Evolutionary conservation across 371 early-diverging fungal species (phyloP).

Genomic region (Parasitella parasitica): DNA sequence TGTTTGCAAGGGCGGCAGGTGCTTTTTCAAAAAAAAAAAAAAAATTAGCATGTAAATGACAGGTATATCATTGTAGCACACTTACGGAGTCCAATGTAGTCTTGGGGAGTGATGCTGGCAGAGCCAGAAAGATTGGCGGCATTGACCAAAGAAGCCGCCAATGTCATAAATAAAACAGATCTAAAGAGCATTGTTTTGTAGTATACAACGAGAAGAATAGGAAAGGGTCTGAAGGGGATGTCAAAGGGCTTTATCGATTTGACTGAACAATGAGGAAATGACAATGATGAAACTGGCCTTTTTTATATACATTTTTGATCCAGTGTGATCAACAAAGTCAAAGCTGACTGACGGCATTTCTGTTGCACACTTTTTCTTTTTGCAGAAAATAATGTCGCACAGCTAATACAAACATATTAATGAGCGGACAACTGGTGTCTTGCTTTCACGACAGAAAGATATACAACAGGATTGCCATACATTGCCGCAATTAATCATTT

Average conservation of each 20-base stretch:
- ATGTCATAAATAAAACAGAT: neutral
- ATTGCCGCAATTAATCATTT: no score
- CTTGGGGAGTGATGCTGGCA: constrained; percentile 25
- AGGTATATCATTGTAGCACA: neutral
- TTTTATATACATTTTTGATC: neutral
- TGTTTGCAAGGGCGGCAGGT: constrained; percentile 20
- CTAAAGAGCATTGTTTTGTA: neutral
- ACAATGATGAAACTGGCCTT: neutral
- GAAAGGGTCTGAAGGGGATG: neutral
- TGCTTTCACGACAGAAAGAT: no score
- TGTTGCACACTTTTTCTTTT: neutral
- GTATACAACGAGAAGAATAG: no score
- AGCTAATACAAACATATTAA: no score
- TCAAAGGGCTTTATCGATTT: no score
- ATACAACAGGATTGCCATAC: no score
- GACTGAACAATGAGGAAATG: neutral
- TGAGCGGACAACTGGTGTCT: no score
- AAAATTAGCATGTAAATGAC: neutral
- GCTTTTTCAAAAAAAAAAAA: neutral
- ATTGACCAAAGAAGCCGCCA: neutral
- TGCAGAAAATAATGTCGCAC: neutral
- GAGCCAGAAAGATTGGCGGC: constrained; percentile 14
- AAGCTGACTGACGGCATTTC: neutral
- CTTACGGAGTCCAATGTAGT: constrained; percentile 29
- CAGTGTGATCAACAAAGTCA: neutral